Conservation (phyloP, 2,329 filamentous ascomycete species). For the Spiromastix sp. region DNA sequence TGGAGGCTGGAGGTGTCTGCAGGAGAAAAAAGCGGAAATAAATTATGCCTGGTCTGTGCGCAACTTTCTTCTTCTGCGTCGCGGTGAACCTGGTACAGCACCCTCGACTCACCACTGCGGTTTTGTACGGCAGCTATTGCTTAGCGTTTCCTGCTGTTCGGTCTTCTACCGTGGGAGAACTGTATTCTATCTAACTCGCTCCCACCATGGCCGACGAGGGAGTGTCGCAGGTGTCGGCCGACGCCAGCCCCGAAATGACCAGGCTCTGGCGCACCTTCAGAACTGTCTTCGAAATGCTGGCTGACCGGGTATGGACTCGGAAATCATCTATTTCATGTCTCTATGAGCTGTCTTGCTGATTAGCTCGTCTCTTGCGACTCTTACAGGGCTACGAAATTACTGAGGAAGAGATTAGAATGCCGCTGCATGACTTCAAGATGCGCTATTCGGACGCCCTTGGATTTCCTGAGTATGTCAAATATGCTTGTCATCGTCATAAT, state of each 20-base stretch:
- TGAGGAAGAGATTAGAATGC: constrained; percentile 79
- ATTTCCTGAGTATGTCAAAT: constrained; percentile 57
- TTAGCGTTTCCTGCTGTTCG: too few species aligned
- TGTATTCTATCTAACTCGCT: not conserved
- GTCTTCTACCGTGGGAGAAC: too few species aligned
- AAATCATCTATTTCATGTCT: constrained; percentile 7
- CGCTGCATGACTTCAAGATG: constrained; percentile 67
- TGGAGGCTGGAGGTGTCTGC: too few species aligned
- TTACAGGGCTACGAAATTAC: constrained; percentile 81
- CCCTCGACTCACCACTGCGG: not conserved
- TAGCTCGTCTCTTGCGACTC: constrained; percentile 18
- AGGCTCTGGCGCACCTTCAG: constrained; percentile 89
- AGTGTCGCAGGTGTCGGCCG: constrained; percentile 23
- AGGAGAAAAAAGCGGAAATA: too few species aligned
- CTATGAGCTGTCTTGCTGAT: constrained; percentile 4
- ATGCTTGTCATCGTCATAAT: not conserved
- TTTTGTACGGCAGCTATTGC: not conserved
- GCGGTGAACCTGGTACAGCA: too few species aligned
- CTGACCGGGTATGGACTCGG: constrained; percentile 65
- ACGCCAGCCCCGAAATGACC: constrained; percentile 36
- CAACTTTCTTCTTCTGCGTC: too few species aligned
- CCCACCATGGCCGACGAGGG: constrained; percentile 29
- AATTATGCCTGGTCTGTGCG: too few species aligned
- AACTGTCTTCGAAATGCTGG: constrained; percentile 91
- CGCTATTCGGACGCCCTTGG: constrained; percentile 65